These are phyloP conservation scores for Euphorbia celastroides DNA, from an alignment of 441 rosid genomes.

Conservation along the genomic window DNA sequence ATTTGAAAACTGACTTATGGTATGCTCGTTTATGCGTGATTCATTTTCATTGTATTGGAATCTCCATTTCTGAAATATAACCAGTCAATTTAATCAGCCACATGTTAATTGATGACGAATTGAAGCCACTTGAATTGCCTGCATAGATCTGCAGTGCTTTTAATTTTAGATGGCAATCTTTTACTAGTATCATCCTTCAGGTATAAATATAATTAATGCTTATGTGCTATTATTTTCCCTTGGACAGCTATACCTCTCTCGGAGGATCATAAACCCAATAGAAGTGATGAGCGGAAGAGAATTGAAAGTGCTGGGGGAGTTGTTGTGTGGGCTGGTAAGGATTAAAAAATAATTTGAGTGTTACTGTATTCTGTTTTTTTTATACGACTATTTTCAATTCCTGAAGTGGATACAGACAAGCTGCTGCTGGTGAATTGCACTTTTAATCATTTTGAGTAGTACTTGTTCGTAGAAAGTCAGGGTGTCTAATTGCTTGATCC, in stretches of 20 bases:
- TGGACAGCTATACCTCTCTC: conserved; percentile 88
- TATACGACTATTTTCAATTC: conserved; percentile 7
- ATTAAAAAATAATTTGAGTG: conserved; percentile 6
- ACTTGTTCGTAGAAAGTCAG: no score
- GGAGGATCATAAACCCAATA: conserved; percentile 99
- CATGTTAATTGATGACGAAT: not conserved
- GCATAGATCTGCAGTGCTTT: not conserved
- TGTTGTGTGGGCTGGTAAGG: conserved; percentile 97
- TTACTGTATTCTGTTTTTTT: not conserved
- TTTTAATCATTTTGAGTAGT: no score
- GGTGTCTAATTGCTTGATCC: conserved; percentile 2
- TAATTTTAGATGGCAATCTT: not conserved
- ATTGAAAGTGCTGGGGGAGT: conserved; percentile 95
- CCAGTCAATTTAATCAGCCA: not conserved
- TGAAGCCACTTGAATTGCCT: not conserved
- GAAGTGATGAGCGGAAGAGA: conserved; percentile 96
- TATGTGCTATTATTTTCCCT: not conserved
- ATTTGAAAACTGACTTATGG: not conserved
- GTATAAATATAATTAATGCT: not conserved
- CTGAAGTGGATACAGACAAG: no score
- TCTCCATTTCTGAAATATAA: no score
- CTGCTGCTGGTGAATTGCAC: no score
- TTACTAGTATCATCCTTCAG: conserved; percentile 3
- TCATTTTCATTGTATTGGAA: no score
- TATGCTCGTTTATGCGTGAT: no score